Evolutionary conservation across 371 early-diverging fungal species (phyloP), one percentile per base, ranked within the genome.

Genomic region (Lichtheimia corymbifera): DNA sequence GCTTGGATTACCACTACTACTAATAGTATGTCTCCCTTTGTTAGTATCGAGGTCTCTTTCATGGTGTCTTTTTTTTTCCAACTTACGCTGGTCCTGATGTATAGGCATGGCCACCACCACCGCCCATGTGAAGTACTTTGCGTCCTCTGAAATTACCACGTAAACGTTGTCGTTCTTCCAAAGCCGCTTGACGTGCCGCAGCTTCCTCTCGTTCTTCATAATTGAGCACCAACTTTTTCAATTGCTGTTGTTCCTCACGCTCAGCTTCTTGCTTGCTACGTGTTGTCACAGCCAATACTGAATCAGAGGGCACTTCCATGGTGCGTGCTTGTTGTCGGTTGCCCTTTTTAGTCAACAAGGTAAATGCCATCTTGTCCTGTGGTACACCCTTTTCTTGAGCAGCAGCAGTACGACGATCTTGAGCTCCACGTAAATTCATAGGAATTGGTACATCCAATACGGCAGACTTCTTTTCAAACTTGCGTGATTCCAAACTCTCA

Each of bases 151-250:
- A 54, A 30, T 60, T 53, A 4, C 62, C 62, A 22, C 68, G 68
- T 47, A 69, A 63, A 51, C 66, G 72, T 56, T 60, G 63, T 15
- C 72, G 66, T 50, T 76, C 78, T 51, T 80, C 77, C 25, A 59
- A 28, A 15, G 70, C 77, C 51, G 68, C 79, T 70, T 81, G 82
- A 40, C 84, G 76, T 40, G 82, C 80, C 28, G 86, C 83, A 25
- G 86, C 85, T 56, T 83, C 88, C 59, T 93, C 95, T 25, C 93
- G 81, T 54, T 92, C 90, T 67, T 96, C 95, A 58, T 94, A 97
- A 63, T 84, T 90, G 47, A 97, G 79, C 2, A 97, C 98, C 15
- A 97, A 73, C 59, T 89, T 80, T 71, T 97, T 97, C 67, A 97
- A 81, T 49, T 92, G 91, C 66, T 85, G 86, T 59, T 92, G 90